Conservation (phyloP, 2,329 filamentous ascomycete genomes). For the Phyllosticta citrichinensis region DNA sequence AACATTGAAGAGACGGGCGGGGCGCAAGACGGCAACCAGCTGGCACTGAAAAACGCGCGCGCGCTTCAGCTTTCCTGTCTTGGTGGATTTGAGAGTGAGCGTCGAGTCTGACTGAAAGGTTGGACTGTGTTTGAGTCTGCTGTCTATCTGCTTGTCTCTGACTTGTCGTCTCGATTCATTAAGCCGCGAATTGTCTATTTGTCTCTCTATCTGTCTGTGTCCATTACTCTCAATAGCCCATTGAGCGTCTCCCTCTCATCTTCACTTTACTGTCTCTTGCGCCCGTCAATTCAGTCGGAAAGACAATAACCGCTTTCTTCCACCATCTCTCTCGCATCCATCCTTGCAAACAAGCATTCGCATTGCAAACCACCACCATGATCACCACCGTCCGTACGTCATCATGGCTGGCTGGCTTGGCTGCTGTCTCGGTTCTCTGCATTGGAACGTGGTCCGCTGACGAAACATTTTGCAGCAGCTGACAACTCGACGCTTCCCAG, state of each 20-base stretch:
- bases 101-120: too few species aligned
- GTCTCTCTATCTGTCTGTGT: neutral
- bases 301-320: neutral
- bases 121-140: too few species aligned
- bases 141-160: neutral
- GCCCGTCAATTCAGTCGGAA: neutral
- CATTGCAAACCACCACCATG: neutral
- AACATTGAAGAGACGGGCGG: neutral
- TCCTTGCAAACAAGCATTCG: neutral
- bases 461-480: neutral
- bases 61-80: too few species aligned
- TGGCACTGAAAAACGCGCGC: too few species aligned
- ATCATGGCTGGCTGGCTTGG: neutral
- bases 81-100: too few species aligned
- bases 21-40: neutral
- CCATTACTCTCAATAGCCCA: neutral
- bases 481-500: conserved; percentile 18
- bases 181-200: neutral
- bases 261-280: neutral
- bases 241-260: neutral
- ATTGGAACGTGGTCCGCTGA: neutral
- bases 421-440: neutral
- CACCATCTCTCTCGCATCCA: neutral
- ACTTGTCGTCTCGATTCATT: neutral
- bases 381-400: neutral